Base-by-base conservation (phyloP, 768 basidiomycete genomes). In the Macrolepiota dolichaula region DNA sequence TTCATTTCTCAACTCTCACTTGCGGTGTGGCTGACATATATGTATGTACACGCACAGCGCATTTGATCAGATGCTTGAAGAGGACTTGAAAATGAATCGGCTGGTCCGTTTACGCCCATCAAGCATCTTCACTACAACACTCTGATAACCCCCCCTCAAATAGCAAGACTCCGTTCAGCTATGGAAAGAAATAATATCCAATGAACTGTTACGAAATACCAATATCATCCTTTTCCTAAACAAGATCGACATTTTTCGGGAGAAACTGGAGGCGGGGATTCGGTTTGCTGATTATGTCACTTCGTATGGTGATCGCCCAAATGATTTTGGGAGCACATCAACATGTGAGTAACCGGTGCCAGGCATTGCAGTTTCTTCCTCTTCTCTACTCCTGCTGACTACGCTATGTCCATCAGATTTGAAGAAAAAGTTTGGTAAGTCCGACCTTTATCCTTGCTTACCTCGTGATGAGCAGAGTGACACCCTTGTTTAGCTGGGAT, bases 141-240 rank as follows among this genome's bases (percentile, higher is more conserved):
- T 9, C 42, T 49, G 35, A 36, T 46, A 3, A 49, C 12, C n/a
- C n/a, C n/a, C n/a, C n/a, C 35, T 27, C 19, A 13, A 55, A 46
- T 64, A 91, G 89, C 86, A 90, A 70, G 91, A 93, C 66, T 89
- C 88, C 4, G 84, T 91, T 57, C 77, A 86, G 46, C 76, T 93
- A 7, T 93, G 90, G 91, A 86, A 84, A 58, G 79, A 82, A 17
- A 82, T 93, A 22, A 87, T 87, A 64, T 81, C 83, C 32, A 91
- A 91, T 74, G 84, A 80, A 66, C 81, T 92, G 25, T 78, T 93
- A 3, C 83, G 82, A 42, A 77, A 82, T 46, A 89, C 91, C 27
- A 87, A 89, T 64, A 76, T 92, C 35, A 87, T 92, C 62, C 77
- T 92, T 47, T 93, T 92, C 77, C 76, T 93, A 54, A 93, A 92